These are phyloP conservation scores for Tricholoma saponaceum DNA, from an alignment of 768 basidiomycete species.

Conservation along the genomic window DNA sequence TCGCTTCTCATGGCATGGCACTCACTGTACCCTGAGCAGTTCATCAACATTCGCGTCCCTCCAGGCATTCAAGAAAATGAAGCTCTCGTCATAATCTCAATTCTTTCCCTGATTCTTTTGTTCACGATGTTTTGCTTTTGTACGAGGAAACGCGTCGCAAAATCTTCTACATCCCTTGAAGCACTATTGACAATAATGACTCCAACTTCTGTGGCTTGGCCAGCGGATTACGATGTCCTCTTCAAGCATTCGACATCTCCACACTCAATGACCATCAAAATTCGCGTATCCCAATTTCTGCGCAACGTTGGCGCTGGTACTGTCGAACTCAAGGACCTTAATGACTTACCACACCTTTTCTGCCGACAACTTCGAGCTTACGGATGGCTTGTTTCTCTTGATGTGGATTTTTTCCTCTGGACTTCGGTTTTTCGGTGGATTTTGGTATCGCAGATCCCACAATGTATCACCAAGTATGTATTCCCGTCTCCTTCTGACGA, in stretches of 20 bases:
- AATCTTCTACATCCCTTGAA: slow-evolving; percentile 17
- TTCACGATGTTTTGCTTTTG: slow-evolving; percentile 1
- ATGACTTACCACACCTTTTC: slow-evolving; percentile 35
- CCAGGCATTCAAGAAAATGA: background rate
- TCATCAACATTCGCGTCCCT: background rate
- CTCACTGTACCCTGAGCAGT: too few species aligned
- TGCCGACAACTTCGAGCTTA: slow-evolving; percentile 26
- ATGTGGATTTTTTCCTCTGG: slow-evolving; percentile 28
- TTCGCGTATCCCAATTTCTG: slow-evolving; percentile 34
- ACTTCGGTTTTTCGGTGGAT: slow-evolving; percentile 34
- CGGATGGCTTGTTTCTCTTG: slow-evolving; percentile 33
- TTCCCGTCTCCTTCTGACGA: background rate
- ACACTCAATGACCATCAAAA: slow-evolving; percentile 18
- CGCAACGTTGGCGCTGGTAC: slow-evolving; percentile 30
- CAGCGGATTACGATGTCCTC: slow-evolving; percentile 29
- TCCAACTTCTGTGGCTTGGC: slow-evolving; percentile 44
- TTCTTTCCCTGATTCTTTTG: slow-evolving; percentile 4
- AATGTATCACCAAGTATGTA: slow-evolving; percentile 5
- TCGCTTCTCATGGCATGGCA: too few species aligned
- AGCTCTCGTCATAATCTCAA: background rate
- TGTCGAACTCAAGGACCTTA: slow-evolving; percentile 41
- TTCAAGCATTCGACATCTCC: slow-evolving; percentile 16
- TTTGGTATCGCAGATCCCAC: slow-evolving; percentile 17
- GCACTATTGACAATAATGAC: slow-evolving; percentile 38
- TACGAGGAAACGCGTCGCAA: slow-evolving; percentile 3